phyloP scores from a whole-genome alignment of 73 alveolate genomes.

The Paramecium primaurelia region DNA sequence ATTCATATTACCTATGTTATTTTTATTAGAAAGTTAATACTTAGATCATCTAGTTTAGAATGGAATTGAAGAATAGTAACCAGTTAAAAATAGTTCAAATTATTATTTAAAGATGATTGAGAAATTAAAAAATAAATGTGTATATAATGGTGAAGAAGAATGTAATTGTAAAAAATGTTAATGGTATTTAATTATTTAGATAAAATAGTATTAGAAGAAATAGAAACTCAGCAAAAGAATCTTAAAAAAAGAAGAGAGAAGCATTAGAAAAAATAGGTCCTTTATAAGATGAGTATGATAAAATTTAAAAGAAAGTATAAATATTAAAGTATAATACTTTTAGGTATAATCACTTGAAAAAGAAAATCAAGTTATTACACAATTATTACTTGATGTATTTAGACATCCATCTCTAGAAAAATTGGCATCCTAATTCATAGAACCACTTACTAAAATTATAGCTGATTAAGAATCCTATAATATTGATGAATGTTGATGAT shows the following conservation, averaged over 20 bases:
- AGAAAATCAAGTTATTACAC: not conserved
- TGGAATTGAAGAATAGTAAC: not conserved
- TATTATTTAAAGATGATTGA: constrained; percentile 58
- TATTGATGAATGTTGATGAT: constrained; percentile 1
- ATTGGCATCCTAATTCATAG: constrained; percentile 5
- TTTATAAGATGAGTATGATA: constrained; percentile 39
- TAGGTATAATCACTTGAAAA: not conserved
- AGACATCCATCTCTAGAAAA: constrained; percentile 25
- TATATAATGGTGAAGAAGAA: constrained; percentile 57
- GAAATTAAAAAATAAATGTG: constrained; percentile 57
- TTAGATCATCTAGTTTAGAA: not conserved
- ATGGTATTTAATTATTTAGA: constrained; percentile 15
- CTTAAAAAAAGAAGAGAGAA: constrained; percentile 60
- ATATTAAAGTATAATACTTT: not conserved
- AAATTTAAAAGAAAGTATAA: constrained; percentile 45
- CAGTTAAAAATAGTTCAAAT: constrained; percentile 51
- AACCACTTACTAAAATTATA: not conserved
- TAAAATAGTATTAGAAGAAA: constrained; percentile 60
- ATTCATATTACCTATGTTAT: not conserved
- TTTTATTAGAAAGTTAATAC: not conserved
- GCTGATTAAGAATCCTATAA: not conserved
- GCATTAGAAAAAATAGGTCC: constrained; percentile 62
- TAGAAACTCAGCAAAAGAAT: constrained; percentile 64
- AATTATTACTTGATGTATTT: constrained; percentile 36
- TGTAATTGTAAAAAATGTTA: constrained; percentile 58